Percentiles rank a stretch among this genome's conserved stretches.
Conservation (phyloP, 495 filamentous ascomycete genomes). For the Extremus antarcticus region DNA sequence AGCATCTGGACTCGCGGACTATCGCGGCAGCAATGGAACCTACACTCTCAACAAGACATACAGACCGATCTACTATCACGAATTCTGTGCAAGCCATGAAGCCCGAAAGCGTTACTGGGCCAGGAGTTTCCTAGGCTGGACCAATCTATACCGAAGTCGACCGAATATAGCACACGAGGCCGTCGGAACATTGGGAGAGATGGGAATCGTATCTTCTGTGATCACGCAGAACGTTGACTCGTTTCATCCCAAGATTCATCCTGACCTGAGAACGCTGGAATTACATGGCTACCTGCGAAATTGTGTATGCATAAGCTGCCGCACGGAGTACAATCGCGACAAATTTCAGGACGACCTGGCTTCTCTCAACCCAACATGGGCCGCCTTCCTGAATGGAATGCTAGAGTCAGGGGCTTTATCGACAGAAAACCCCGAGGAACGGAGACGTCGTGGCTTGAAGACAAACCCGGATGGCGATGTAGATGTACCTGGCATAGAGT, state of each 20-base stretch:
- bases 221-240: conserved; percentile 95
- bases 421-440: conserved; percentile 64
- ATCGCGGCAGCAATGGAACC: conserved; percentile 79
- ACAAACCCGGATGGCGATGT: conserved; percentile 93
- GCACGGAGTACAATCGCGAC: conserved; percentile 37
- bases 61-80: conserved; percentile 83
- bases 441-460: conserved; percentile 56
- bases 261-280: conserved; percentile 63
- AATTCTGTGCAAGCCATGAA: conserved; percentile 74
- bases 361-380: conserved; percentile 77
- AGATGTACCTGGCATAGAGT: conserved; percentile 77
- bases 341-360: conserved; percentile 68
- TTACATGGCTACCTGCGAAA: conserved; percentile 82
- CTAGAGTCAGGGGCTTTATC: conserved; percentile 61
- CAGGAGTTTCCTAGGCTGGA: conserved; percentile 86
- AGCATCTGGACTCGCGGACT: conserved; percentile 85
- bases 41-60: conserved; percentile 84
- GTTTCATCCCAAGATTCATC: conserved; percentile 72
- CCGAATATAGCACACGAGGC: conserved; percentile 76
- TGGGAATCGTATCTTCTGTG: conserved; percentile 63
- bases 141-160: conserved; percentile 59
- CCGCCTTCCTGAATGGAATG: conserved; percentile 59
- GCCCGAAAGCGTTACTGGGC: conserved; percentile 94
- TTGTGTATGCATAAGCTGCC: conserved; percentile 68
- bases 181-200: conserved; percentile 53